Conservation (phyloP, 306 rosid species). For the Alnus rubra region DNA sequence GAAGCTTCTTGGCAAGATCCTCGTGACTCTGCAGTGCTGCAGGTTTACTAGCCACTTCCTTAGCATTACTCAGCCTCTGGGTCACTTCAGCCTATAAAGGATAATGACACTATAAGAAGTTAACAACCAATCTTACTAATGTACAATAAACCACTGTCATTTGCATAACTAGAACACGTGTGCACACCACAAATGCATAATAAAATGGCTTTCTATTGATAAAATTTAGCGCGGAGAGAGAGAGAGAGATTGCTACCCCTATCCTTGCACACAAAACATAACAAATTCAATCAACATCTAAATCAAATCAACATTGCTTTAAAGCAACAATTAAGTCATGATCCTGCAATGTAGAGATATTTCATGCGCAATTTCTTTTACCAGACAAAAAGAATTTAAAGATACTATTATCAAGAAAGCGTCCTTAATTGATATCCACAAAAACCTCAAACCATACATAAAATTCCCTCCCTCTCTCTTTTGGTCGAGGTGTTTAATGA, state of each 20-base stretch:
- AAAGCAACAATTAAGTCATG: background rate
- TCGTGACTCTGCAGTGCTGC: constrained; percentile 71
- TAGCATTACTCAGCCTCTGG: constrained; percentile 81
- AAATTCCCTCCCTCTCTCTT: too few relatives aligned
- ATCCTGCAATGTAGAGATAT: background rate
- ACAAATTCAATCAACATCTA: background rate
- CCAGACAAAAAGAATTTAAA: background rate
- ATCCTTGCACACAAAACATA: background rate
- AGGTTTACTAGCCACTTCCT: constrained; percentile 76
- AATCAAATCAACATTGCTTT: background rate
- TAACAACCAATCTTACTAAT: background rate
- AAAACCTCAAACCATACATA: background rate
- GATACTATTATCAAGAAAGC: background rate
- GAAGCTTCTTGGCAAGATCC: constrained; percentile 95
- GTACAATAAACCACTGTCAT: constrained; percentile 4
- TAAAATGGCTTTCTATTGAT: background rate
- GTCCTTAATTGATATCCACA: background rate
- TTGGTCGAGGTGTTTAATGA: background rate
- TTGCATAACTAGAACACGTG: background rate
- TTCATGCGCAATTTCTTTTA: background rate
- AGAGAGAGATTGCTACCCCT: background rate
- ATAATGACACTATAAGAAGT: constrained; percentile 22
- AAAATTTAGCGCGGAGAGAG: background rate
- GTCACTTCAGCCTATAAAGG: constrained; percentile 87
- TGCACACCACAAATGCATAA: background rate